Base-by-base conservation (phyloP, 768 basidiomycete genomes). In the Xerocomellus amylosporus region DNA sequence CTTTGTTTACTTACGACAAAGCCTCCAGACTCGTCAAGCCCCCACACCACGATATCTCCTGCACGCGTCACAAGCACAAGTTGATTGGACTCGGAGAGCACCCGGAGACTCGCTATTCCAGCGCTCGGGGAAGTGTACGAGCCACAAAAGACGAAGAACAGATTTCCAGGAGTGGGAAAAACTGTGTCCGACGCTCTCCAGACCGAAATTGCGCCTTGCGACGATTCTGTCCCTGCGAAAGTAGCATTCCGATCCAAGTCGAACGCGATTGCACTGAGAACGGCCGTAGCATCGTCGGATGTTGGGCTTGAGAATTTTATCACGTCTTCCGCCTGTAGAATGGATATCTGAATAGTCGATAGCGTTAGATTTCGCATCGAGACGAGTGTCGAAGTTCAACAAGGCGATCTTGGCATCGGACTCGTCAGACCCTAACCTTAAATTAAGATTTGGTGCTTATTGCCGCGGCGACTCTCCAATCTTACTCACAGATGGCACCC, bases 21-120 rank as follows among this genome's bases (percentile, higher is more conserved):
- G 38, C 71, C 60, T 34, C 79, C 73, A 48, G 38, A 58, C 19
- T 84, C 77, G 50, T 83, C 77, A 43, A 90, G 61, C 14, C 79
- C 72, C 43, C 89, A 67, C 38, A 85, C 83, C 9, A 83, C 84
- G 52, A 98, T 93, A 64, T 97, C 95, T 47, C 96, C 96, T 8
- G 83, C 81, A 8, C 83, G 78, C 59, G 85, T 83, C 14, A 96
- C 79, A 9, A 86, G 67, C 5, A 79, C 83, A 10, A 98, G 72
- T 2, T 77, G 75, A 45, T 84, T 77, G n/a, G 78, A 77, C 59
- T 97, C 94, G 5, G 87, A 76, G 26, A 93, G 74, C 45, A 91
- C 81, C 49, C 80, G 79, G 51, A 94, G 75, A 26, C 82, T 82
- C 14, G 90, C 69, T 13, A 88, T 75, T 65, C 88, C 79, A 12